These are phyloP conservation scores for Mycena sp. DNA, from an alignment of 1,284 basidiomycete genomes.

Conservation along the genomic window DNA sequence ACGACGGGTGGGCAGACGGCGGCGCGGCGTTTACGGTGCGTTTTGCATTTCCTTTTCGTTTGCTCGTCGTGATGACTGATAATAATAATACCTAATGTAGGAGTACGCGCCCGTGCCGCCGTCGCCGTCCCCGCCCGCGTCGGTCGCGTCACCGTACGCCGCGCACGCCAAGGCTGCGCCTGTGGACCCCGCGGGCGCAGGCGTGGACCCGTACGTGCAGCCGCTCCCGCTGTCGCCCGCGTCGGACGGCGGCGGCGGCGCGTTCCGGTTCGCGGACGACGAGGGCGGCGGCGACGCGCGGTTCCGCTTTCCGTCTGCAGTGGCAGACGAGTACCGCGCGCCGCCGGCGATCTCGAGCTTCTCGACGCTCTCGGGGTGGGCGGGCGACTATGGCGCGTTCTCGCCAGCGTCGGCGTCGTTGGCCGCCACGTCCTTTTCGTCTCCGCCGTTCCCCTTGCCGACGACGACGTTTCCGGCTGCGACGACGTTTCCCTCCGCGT, in stretches of 20 bases:
- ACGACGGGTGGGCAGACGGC: slow-evolving; percentile 22
- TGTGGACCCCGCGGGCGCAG: background rate
- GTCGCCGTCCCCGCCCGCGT: slow-evolving; percentile 16
- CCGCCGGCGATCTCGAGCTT: slow-evolving; percentile 24
- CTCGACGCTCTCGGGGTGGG: slow-evolving; percentile 31
- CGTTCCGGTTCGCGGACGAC: background rate
- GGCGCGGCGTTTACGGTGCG: slow-evolving; percentile 20
- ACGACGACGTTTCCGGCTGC: too few relatives aligned
- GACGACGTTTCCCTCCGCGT: background rate
- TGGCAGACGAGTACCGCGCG: background rate
- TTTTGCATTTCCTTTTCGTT: background rate
- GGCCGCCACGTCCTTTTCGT: too few relatives aligned
- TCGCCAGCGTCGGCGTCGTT: background rate
- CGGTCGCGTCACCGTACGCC: slow-evolving; percentile 11
- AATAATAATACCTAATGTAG: background rate
- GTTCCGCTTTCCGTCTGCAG: background rate
- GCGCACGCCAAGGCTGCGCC: slow-evolving; percentile 3
- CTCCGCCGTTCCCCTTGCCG: too few relatives aligned
- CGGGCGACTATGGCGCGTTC: slow-evolving; percentile 13
- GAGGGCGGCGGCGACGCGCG: background rate
- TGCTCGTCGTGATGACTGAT: background rate
- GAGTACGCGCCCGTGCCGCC: slow-evolving; percentile 8
- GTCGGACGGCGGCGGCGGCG: background rate
- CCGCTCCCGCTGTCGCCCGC: slow-evolving; percentile 15
- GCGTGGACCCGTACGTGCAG: slow-evolving; percentile 1